Evolutionary conservation across 495 filamentous ascomycete genomes (phyloP).

Genomic region (Xylaria cubensis): DNA sequence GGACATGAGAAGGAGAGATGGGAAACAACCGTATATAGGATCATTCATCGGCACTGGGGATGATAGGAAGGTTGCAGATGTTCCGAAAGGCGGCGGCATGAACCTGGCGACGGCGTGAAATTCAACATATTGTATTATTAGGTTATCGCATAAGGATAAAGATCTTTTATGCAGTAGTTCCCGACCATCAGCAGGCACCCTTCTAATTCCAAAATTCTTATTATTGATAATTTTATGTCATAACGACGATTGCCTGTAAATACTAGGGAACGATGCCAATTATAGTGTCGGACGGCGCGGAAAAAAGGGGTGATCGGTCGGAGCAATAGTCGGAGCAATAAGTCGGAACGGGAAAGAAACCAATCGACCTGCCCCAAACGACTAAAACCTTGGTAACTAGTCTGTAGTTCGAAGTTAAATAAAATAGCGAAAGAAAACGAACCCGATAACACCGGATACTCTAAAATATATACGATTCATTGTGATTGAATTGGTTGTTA

Average conservation of each 20-base stretch:
- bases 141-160: constrained; percentile 8
- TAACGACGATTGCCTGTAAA: neutral
- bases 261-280: no score
- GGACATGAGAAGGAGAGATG: neutral
- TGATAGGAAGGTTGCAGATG: neutral
- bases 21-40: no score
- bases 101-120: neutral
- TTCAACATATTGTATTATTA: neutral
- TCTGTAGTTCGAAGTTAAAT: no score
- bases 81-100: neutral
- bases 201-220: no score
- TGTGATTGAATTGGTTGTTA: no score
- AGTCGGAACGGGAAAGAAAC: no score
- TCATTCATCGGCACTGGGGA: neutral
- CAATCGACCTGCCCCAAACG: no score
- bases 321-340: neutral
- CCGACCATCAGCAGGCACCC: neutral
- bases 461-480: no score
- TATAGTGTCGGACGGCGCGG: neutral
- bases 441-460: no score
- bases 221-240: neutral
- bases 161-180: neutral
- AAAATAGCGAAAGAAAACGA: no score
- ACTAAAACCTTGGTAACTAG: no score
- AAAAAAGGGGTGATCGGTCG: neutral